Evolutionary conservation across 2,329 filamentous ascomycete species (phyloP).

Genomic region (Ilyonectria sp.): DNA sequence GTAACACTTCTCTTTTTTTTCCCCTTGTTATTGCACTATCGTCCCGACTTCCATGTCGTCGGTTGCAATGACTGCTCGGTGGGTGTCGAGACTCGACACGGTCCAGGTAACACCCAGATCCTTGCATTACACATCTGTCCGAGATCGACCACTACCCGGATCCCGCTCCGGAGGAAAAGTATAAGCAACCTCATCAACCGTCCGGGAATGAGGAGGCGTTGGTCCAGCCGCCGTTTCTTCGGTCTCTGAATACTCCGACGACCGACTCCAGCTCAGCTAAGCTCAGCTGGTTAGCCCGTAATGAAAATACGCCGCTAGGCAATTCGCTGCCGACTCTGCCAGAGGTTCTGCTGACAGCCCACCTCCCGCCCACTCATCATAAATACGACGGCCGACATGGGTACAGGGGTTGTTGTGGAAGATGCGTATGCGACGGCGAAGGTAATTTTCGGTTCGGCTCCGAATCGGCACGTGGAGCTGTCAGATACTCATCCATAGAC

Average conservation of each 20-base stretch:
- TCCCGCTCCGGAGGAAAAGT: neutral
- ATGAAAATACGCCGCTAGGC: constrained; percentile 16
- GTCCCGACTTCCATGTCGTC: neutral
- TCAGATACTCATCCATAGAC: constrained; percentile 13
- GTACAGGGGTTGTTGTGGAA: constrained; percentile 11
- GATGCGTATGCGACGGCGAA: neutral
- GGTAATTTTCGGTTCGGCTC: constrained; percentile 34
- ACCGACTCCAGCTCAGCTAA: neutral
- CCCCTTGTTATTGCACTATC: neutral
- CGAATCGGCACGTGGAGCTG: constrained; percentile 36
- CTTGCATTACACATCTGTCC: constrained; percentile 4
- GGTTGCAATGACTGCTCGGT: neutral
- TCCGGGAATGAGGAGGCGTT: constrained; percentile 3
- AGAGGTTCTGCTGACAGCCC: neutral
- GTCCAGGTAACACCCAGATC: neutral
- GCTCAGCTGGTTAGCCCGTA: neutral
- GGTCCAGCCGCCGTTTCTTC: neutral
- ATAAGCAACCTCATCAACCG: constrained; percentile 9
- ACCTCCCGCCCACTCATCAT: neutral
- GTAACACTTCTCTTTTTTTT: neutral
- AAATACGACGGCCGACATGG: neutral
- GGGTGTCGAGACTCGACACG: constrained; percentile 8
- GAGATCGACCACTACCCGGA: constrained; percentile 18
- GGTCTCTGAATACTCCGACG: neutral
- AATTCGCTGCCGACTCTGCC: constrained; percentile 13